phyloP scores from a whole-genome alignment of 148 eudicot genomes.

The Rhododendron henanense region DNA sequence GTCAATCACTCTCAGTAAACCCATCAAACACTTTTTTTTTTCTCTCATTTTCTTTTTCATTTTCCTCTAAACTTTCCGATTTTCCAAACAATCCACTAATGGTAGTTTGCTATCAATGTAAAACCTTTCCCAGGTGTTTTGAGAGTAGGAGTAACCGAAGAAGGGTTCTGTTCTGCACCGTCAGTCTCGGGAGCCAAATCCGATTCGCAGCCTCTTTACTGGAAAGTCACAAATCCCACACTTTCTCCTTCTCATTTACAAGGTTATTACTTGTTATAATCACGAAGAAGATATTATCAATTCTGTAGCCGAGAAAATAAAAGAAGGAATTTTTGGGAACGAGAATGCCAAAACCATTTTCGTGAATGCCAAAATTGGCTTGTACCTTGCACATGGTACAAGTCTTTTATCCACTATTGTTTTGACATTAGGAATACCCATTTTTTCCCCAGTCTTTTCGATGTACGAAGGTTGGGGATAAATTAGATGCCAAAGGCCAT shows the following conservation, averaged over 20 bases:
- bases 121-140: constrained; percentile 35
- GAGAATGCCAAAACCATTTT: too few species aligned
- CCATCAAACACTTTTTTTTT: neutral
- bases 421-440: too few species aligned
- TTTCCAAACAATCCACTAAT: neutral
- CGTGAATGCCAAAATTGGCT: too few species aligned
- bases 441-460: neutral
- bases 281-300: neutral
- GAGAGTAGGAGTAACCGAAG: constrained; percentile 20
- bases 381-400: too few species aligned
- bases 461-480: neutral
- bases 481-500: neutral
- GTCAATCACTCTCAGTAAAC: constrained; percentile 16
- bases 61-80: neutral
- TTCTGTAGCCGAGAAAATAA: neutral
- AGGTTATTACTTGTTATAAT: constrained; percentile 34
- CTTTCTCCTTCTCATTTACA: constrained; percentile 87
- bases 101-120: neutral
- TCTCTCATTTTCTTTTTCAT: neutral
- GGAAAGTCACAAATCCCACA: constrained; percentile 84
- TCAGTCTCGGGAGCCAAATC: constrained; percentile 20
- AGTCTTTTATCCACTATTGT: too few species aligned
- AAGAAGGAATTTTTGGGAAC: neutral
- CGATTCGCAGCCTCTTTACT: constrained; percentile 42
- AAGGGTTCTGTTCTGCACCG: constrained; percentile 66